A percentile compares a stretch with the other conserved stretches of the same genome.
phyloP scores from a whole-genome alignment of 108 stramenopile species.

The Cyclotella cryptica region DNA sequence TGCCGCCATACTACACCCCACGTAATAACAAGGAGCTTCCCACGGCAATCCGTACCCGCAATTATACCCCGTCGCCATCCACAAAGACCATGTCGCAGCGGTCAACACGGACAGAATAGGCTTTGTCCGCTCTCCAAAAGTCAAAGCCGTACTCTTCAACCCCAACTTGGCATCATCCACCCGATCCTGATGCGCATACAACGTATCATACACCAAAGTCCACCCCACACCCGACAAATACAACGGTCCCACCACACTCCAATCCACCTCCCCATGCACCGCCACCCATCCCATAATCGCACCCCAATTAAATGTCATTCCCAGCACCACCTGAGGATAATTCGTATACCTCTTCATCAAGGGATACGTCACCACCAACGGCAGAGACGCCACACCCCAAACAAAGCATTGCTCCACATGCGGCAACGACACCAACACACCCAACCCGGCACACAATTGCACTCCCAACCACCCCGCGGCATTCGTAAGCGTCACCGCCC shows the following conservation, averaged over 20 bases:
- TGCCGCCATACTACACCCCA: slow-evolving; percentile 66
- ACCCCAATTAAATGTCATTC: slow-evolving; percentile 99
- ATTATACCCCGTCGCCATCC: slow-evolving; percentile 72
- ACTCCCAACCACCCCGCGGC: slow-evolving; percentile 84
- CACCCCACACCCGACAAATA: slow-evolving; percentile 91
- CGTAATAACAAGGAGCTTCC: slow-evolving; percentile 55
- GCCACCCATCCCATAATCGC: slow-evolving; percentile 94
- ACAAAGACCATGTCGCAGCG: slow-evolving; percentile 48
- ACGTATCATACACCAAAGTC: slow-evolving; percentile 98
- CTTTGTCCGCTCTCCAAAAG: slow-evolving; percentile 87
- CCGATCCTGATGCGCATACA: slow-evolving; percentile 99
- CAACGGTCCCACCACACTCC: slow-evolving; percentile 77
- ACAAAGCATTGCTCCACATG: slow-evolving; percentile 72
- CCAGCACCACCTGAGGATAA: slow-evolving; percentile 95
- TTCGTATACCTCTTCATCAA: slow-evolving; percentile 94
- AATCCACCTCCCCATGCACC: slow-evolving; percentile 74
- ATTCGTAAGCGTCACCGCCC: slow-evolving; percentile 66
- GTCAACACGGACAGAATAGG: slow-evolving; percentile 70
- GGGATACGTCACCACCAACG: slow-evolving; percentile 93
- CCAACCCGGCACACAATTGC: slow-evolving; percentile 89
- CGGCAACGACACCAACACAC: slow-evolving; percentile 88
- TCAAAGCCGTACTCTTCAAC: slow-evolving; percentile 90
- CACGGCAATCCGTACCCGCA: slow-evolving; percentile 30
- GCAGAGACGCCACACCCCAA: slow-evolving; percentile 90
- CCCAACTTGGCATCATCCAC: slow-evolving; percentile 90